A percentile compares a stretch with the other conserved stretches of the same genome.
Evolutionary conservation across 2,329 filamentous ascomycete genomes (phyloP).

Genomic region (Colletotrichum liriopes): DNA sequence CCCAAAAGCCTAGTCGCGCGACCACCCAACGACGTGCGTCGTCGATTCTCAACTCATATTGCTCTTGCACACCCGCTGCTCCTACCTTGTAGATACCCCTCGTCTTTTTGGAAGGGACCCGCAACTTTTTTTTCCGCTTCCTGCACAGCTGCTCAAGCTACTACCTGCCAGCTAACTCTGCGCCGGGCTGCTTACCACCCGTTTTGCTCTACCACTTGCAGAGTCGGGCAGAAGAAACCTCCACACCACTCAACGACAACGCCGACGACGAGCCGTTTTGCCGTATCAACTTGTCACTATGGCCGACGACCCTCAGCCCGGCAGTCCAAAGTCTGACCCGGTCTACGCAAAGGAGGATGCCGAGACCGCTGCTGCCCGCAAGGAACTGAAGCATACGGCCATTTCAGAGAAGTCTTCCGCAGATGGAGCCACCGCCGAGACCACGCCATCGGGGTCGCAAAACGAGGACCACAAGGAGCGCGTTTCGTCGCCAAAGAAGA

Average conservation of each 20-base stretch:
- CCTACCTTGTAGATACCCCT: not conserved
- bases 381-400: constrained; percentile 75
- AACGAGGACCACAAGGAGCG: constrained; percentile 64
- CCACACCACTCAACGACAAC: constrained; percentile 16
- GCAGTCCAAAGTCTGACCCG: constrained; percentile 57
- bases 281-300: constrained; percentile 51
- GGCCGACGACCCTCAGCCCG: constrained; percentile 61
- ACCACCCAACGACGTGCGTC: constrained; percentile 10
- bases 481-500: constrained; percentile 76
- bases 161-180: not conserved
- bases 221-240: constrained; percentile 26
- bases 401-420: constrained; percentile 68
- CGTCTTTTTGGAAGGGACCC: constrained; percentile 3
- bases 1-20: constrained; percentile 15
- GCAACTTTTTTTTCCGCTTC: not conserved
- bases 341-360: constrained; percentile 69
- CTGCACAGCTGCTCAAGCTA: not conserved
- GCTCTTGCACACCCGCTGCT: not conserved
- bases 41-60: not conserved
- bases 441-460: constrained; percentile 47
- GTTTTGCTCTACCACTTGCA: constrained; percentile 24
- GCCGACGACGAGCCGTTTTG: constrained; percentile 3
- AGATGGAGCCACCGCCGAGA: constrained; percentile 46
- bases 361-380: constrained; percentile 74
- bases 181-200: constrained; percentile 8